These are phyloP conservation scores for Cystobasidium ongulense DNA, from an alignment of 768 basidiomycete genomes.

Conservation along the genomic window DNA sequence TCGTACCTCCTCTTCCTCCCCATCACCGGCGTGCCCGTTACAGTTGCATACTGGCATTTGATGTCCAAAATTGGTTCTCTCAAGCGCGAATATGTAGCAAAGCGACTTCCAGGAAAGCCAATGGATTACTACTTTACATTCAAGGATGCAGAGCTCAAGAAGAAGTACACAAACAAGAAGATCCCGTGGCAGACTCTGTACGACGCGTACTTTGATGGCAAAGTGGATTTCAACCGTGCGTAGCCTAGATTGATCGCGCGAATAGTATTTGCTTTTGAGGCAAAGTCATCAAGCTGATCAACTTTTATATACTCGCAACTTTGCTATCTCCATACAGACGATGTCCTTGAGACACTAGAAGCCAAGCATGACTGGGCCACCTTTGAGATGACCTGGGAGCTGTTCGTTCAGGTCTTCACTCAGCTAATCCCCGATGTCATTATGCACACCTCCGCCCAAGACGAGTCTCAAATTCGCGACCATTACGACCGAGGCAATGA, in stretches of 20 bases:
- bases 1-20: constrained; percentile 70
- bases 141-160: constrained; percentile 71
- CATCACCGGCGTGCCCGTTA: constrained; percentile 65
- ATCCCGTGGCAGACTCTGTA: constrained; percentile 97
- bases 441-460: constrained; percentile 79
- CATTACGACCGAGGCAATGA: constrained; percentile 98
- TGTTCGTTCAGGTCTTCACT: constrained; percentile 87
- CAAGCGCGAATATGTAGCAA: constrained; percentile 65
- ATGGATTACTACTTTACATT: constrained; percentile 86
- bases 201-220: constrained; percentile 92
- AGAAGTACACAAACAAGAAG: constrained; percentile 73
- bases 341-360: constrained; percentile 86
- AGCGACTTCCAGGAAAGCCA: constrained; percentile 70
- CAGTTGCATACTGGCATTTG: constrained; percentile 80
- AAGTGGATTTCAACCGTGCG: constrained; percentile 89
- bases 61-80: constrained; percentile 72
- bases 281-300: background rate
- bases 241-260: background rate
- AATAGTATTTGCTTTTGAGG: background rate
- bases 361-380: constrained; percentile 91
- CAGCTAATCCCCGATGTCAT: constrained; percentile 87
- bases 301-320: background rate
- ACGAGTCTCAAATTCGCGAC: constrained; percentile 88
- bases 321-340: constrained; percentile 52
- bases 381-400: constrained; percentile 77